Base-by-base conservation (phyloP, 306 rosid genomes). In the Inga laurina region DNA sequence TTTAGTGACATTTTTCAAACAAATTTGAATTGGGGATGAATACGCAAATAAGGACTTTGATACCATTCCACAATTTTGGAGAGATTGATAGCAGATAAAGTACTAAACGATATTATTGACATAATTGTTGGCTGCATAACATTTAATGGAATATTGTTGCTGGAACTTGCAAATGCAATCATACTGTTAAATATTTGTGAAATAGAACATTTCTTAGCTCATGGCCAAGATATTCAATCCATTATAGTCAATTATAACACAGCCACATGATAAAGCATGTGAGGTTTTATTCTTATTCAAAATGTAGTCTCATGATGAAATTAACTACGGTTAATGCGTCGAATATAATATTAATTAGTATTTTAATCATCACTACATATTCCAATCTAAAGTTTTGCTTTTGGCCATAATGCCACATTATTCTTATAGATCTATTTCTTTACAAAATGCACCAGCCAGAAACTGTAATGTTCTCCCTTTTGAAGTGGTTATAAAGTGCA, bases 331-430 rank as follows among this genome's bases (percentile, higher is more conserved):
- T 62, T 18, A 62, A 65, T 32, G 43, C 43, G 15, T 32, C 21
- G 1, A 14, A 32, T 65, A 14, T 15, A 30, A 65, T 14, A 32
- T 43, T 32, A 14, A 34, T 64, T 14, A 3, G n/a, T 65, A 0
- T 65, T 32, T 62, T 12, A 27, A 62, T 11, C 12, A 65, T 65
- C n/a, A 65, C n/a, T 14, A 14, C 43, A 65, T 32, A 15, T 30
- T 27, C 19, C 15, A 15, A 14, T 11, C 68, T 15, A 30, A 65
- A 73, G 43, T 15, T 18, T 52, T 52, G 59, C 59, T 45, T 34
- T 41, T 34, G 37, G 54, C 78, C 77, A 39, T 54, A 68, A 68
- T 44, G 77, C 80, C 71, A n/a, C 52, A 56, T 69, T 69, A 37
- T 82, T 76, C 43, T 57, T 68, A 56, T 37, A 69, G 15, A 43